A percentile compares a stretch with the other conserved stretches of the same genome.
These are phyloP conservation scores for Collybiopsis confluens DNA, from an alignment of 768 basidiomycete species.

Conservation along the genomic window DNA sequence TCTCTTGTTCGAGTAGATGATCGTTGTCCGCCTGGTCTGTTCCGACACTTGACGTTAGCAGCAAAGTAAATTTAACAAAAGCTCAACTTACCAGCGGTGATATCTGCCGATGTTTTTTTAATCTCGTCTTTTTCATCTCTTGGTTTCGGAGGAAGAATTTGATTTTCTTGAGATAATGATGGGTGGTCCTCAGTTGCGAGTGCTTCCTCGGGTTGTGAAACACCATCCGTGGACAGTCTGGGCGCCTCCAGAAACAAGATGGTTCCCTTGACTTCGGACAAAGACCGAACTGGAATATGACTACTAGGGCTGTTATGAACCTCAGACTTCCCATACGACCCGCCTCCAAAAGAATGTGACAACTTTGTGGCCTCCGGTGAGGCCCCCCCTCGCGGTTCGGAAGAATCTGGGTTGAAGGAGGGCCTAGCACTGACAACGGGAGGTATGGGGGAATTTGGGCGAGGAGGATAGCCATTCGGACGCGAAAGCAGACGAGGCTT, in stretches of 20 bases:
- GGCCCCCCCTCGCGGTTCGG: neutral
- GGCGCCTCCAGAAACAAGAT: too few relatives aligned
- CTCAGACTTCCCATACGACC: neutral
- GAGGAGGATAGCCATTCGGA: conserved; percentile 16
- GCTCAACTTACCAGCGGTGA: neutral
- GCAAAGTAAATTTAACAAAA: neutral
- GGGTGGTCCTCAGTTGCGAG: too few relatives aligned
- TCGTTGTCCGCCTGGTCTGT: conserved; percentile 3
- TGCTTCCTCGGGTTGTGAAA: too few relatives aligned
- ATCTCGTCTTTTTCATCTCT: neutral
- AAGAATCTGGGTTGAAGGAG: neutral
- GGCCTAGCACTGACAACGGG: neutral
- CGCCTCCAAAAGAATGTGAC: conserved; percentile 9
- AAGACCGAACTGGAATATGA: conserved; percentile 42
- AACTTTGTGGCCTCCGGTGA: neutral
- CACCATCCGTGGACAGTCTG: too few relatives aligned
- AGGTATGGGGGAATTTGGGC: conserved; percentile 15
- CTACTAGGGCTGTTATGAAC: conserved; percentile 22
- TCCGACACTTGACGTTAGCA: neutral
- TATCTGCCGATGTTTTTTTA: neutral
- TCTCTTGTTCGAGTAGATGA: conserved; percentile 17
- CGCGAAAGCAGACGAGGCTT: neutral
- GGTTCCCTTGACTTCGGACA: conserved; percentile 20
- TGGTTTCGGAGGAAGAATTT: neutral
- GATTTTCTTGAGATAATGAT: too few relatives aligned